Conservation (phyloP, 2,329 filamentous ascomycete genomes). For the Trichoderma oligosporum region DNA sequence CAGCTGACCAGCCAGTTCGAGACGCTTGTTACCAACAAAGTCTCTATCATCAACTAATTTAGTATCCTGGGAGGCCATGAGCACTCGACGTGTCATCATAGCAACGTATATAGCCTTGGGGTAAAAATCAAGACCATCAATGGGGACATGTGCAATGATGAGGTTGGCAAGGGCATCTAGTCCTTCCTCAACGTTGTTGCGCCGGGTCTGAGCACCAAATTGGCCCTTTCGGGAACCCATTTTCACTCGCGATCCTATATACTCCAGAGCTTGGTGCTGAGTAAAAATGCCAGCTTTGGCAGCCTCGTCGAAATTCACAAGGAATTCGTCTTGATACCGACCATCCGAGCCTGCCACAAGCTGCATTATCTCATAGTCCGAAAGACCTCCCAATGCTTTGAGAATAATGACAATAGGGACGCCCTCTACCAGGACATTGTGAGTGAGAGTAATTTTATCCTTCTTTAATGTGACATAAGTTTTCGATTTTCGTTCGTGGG, state of each 20-base stretch:
- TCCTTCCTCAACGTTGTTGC: slow-evolving; percentile 85
- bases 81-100: slow-evolving; percentile 92
- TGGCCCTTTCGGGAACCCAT: slow-evolving; percentile 68
- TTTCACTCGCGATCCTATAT: slow-evolving; percentile 81
- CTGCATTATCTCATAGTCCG: slow-evolving; percentile 91
- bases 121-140: slow-evolving; percentile 86
- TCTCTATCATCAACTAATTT: slow-evolving; percentile 92
- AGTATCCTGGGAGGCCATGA: slow-evolving; percentile 89
- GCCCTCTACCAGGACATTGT: slow-evolving; percentile 89
- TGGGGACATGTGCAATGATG: slow-evolving; percentile 90
- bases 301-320: slow-evolving; percentile 91
- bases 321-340: slow-evolving; percentile 89
- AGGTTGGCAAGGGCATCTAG: slow-evolving; percentile 89
- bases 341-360: slow-evolving; percentile 85
- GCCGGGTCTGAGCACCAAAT: slow-evolving; percentile 53
- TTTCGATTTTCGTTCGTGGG: slow-evolving; percentile 96
- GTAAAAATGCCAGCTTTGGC: slow-evolving; percentile 81
- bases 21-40: slow-evolving; percentile 94
- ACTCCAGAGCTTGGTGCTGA: slow-evolving; percentile 93
- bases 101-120: slow-evolving; percentile 97
- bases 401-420: slow-evolving; percentile 93
- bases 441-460: slow-evolving; percentile 80
- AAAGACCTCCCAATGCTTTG: slow-evolving; percentile 88
- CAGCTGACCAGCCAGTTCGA: slow-evolving; percentile 92
- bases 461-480: slow-evolving; percentile 95